A percentile compares a stretch with the other conserved stretches of the same genome.
These are phyloP conservation scores for Cystofilobasidium bisporidii DNA, from an alignment of 768 basidiomycete species.

Conservation along the genomic window DNA sequence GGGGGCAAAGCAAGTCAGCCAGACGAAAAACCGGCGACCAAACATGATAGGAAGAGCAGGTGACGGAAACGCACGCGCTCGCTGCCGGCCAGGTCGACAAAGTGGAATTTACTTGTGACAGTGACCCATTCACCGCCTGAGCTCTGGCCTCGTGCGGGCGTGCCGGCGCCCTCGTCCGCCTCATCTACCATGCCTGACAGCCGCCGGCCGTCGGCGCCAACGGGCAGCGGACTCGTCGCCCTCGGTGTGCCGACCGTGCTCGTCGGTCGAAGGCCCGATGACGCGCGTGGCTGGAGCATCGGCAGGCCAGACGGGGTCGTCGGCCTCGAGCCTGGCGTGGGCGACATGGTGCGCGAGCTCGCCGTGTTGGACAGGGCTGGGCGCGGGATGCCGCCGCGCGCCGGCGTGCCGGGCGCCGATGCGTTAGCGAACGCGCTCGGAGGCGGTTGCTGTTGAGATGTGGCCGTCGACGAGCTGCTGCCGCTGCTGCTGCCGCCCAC, in stretches of 20 bases:
- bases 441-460: background rate
- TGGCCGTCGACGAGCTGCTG: background rate
- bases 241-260: constrained; percentile 2
- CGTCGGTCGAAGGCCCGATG: constrained; percentile 4
- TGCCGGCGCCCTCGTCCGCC: constrained; percentile 45
- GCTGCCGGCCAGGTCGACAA: constrained; percentile 88
- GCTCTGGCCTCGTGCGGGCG: background rate
- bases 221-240: background rate
- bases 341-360: constrained; percentile 19
- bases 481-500: constrained; percentile 19
- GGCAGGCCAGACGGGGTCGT: constrained; percentile 24
- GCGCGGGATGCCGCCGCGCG: constrained; percentile 19
- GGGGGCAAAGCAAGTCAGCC: too few relatives aligned
- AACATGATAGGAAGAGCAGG: constrained; percentile 12
- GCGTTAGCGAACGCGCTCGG: background rate
- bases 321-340: constrained; percentile 25
- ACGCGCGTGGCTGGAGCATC: background rate
- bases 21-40: too few relatives aligned
- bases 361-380: background rate
- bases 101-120: constrained; percentile 91
- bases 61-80: constrained; percentile 69
- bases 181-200: constrained; percentile 5
- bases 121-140: constrained; percentile 69
- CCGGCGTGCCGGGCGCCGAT: constrained; percentile 8
- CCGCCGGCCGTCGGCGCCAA: background rate